A percentile compares a stretch with the other conserved stretches of the same genome.
Conservation (phyloP, 2,329 filamentous ascomycete species). For the Penicillium brevicompactum region DNA sequence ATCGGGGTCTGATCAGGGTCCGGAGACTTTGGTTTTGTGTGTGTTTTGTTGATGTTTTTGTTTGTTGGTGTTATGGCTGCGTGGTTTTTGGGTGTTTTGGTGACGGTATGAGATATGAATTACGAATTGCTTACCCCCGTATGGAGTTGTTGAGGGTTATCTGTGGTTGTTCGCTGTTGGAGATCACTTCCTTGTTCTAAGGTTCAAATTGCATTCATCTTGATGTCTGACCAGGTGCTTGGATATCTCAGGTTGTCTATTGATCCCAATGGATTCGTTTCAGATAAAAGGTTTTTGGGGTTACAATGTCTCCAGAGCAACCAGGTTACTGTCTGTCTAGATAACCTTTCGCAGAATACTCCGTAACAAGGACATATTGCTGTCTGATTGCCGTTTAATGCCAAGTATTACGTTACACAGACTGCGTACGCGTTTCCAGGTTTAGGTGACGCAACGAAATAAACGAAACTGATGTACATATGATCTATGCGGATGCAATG, state of each 20-base stretch:
- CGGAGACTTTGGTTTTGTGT: neutral
- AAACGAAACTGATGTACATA: neutral
- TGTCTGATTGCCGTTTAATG: neutral
- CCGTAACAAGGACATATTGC: too few relatives aligned
- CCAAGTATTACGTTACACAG: neutral
- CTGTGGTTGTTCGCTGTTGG: neutral
- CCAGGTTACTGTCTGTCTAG: neutral
- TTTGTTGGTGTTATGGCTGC: neutral
- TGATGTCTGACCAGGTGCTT: too few relatives aligned
- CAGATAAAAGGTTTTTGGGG: neutral
- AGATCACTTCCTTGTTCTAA: too few relatives aligned
- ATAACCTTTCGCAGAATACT: too few relatives aligned
- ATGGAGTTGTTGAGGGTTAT: neutral
- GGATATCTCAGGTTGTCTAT: too few relatives aligned
- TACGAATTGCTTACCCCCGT: neutral
- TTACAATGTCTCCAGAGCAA: neutral
- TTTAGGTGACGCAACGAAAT: neutral
- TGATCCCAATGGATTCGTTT: too few relatives aligned
- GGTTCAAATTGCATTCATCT: too few relatives aligned
- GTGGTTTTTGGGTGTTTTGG: neutral
- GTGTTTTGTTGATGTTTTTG: neutral
- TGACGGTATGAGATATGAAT: neutral
- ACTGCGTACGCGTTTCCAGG: neutral
- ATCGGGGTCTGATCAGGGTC: neutral
- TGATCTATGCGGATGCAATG: neutral